phyloP scores from a whole-genome alignment of 2,329 filamentous ascomycete species.

The Ceratocystis colombiana region DNA sequence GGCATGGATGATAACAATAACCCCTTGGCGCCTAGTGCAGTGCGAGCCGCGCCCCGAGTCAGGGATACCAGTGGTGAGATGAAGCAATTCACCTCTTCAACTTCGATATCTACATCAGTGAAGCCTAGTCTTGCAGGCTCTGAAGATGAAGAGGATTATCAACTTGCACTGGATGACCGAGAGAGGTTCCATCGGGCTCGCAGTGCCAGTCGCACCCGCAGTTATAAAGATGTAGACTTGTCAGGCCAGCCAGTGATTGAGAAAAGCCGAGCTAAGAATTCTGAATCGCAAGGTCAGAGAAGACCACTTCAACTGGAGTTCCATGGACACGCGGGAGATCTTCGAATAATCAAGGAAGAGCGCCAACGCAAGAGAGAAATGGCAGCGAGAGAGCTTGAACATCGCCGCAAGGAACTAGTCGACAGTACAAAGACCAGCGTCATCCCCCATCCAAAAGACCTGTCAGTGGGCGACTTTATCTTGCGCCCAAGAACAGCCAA shows the following conservation, averaged over 20 bases:
- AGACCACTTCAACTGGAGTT: constrained; percentile 24
- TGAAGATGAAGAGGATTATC: constrained; percentile 56
- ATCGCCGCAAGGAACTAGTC: constrained; percentile 73
- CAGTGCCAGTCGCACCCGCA: constrained; percentile 32
- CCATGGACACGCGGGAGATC: constrained; percentile 42
- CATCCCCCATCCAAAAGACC: constrained; percentile 62
- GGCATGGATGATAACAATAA: constrained; percentile 31
- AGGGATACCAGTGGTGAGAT: constrained; percentile 1
- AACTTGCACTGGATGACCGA: constrained; percentile 43
- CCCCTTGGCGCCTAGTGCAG: constrained; percentile 52
- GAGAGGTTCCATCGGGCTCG: constrained; percentile 48
- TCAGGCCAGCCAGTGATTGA: constrained; percentile 19
- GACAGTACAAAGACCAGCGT: constrained; percentile 64
- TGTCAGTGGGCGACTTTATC: constrained; percentile 34
- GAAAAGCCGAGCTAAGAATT: no score
- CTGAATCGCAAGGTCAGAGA: background rate
- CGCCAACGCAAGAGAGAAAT: constrained; percentile 59
- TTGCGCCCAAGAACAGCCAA: constrained; percentile 29
- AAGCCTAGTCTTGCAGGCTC: constrained; percentile 45
- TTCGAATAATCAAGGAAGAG: constrained; percentile 49
- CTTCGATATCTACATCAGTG: constrained; percentile 49
- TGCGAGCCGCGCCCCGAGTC: no score
- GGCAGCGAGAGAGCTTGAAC: constrained; percentile 77
- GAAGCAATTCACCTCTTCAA: constrained; percentile 20
- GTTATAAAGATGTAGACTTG: constrained; percentile 28